Evolutionary conservation across 2,329 filamentous ascomycete species (phyloP).

Genomic region (Diaporthe citri): DNA sequence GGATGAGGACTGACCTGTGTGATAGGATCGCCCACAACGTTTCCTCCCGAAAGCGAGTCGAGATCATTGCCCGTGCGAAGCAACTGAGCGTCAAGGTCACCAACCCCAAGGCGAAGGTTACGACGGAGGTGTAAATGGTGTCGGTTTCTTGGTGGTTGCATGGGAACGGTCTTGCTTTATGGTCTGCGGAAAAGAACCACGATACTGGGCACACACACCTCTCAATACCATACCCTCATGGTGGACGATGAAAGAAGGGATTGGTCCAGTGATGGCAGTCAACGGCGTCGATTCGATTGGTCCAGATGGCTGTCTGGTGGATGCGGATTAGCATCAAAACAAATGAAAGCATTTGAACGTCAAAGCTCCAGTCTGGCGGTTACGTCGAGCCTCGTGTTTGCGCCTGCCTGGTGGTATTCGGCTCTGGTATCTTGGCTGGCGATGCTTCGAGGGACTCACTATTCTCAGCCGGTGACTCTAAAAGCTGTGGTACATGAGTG

Average conservation of each 20-base stretch:
- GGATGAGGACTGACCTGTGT: constrained; percentile 35
- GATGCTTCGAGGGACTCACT: background rate
- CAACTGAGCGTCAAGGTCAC: constrained; percentile 99
- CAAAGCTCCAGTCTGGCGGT: background rate
- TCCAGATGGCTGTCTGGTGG: constrained; percentile 40
- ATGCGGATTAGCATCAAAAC: constrained; percentile 41
- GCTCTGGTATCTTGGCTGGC: background rate
- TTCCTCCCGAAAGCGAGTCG: constrained; percentile 98
- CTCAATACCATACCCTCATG: constrained; percentile 36
- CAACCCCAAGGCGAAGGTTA: constrained; percentile 99
- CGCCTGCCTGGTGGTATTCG: background rate
- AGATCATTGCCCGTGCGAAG: constrained; percentile 98
- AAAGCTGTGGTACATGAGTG: no score
- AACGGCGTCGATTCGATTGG: constrained; percentile 40
- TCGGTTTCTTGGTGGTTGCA: constrained; percentile 42
- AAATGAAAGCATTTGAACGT: constrained; percentile 40
- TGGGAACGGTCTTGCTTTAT: constrained; percentile 44
- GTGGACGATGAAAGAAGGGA: constrained; percentile 40
- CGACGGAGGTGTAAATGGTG: constrained; percentile 82
- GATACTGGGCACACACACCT: constrained; percentile 39
- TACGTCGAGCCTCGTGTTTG: background rate
- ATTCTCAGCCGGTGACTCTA: background rate
- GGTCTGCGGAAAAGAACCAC: constrained; percentile 42
- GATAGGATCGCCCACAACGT: constrained; percentile 95
- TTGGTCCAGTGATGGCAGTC: constrained; percentile 34